These are phyloP conservation scores for Rhizopogon sp. DNA, from an alignment of 768 basidiomycete species.

Conservation along the genomic window DNA sequence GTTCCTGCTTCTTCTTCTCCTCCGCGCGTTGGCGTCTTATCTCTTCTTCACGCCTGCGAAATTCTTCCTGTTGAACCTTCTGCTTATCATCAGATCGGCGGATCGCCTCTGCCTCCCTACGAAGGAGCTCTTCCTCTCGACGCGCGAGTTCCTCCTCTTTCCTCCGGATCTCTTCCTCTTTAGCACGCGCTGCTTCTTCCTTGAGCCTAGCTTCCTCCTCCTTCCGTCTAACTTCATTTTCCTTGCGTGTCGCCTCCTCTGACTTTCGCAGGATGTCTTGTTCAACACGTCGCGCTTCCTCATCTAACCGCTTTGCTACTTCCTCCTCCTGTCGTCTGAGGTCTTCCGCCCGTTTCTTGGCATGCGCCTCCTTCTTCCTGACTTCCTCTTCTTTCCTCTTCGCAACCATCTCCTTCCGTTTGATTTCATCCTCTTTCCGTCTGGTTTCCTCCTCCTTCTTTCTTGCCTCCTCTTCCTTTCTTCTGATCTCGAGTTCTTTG, in stretches of 20 bases:
- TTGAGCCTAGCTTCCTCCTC: conserved; percentile 20
- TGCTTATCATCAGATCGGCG: conserved; percentile 22
- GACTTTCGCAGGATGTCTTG: conserved; percentile 13
- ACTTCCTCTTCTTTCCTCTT: conserved; percentile 22
- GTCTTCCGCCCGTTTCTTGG: conserved; percentile 13
- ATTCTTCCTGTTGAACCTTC: conserved; percentile 21
- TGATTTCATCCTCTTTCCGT: conserved; percentile 18
- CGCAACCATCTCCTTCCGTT: conserved; percentile 23
- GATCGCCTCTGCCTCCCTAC: conserved; percentile 25
- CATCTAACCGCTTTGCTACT: conserved; percentile 13
- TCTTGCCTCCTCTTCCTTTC: conserved; percentile 15
- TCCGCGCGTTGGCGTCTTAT: conserved; percentile 25
- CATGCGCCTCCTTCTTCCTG: conserved; percentile 13
- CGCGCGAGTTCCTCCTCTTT: conserved; percentile 24
- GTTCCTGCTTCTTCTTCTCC: conserved; percentile 23
- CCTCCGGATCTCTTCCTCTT: conserved; percentile 19
- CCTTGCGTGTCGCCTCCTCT: conserved; percentile 17
- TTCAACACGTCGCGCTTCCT: conserved; percentile 16
- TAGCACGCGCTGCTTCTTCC: conserved; percentile 19
- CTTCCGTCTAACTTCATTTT: conserved; percentile 22
- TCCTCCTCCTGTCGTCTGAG: conserved; percentile 18
- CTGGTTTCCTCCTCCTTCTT: conserved; percentile 18
- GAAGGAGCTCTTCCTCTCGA: conserved; percentile 28
- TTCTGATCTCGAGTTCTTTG: conserved; percentile 17
- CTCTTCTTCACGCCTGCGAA: conserved; percentile 27